phyloP scores from a whole-genome alignment of 129 eudicot genomes.

The sunflower (Helianthus annuus) region HanXRQr2.0-SUNRISE NC_035446.2:80304475-80304974 shows the following conservation, averaged over 20 bases:
- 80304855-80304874: conserved; percentile 14
- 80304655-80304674: too few species aligned
- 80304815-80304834: conserved; percentile 9
- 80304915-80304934: conserved; percentile 22
- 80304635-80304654: too few species aligned
- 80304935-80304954: conserved; percentile 9
- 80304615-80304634: too few species aligned
- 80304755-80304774: not conserved
- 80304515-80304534: too few species aligned
- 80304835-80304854: not conserved
- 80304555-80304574: too few species aligned
- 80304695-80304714: not conserved
- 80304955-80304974: conserved; percentile 10
- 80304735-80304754: not conserved
- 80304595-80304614: too few species aligned
- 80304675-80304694: too few species aligned
- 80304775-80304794: not conserved
- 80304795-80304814: not conserved
- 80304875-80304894: conserved; percentile 22
- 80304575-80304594: too few species aligned
- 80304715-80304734: not conserved
- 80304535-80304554: too few species aligned
- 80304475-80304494: too few species aligned
- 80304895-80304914: conserved; percentile 28
- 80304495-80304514: too few species aligned